These are phyloP conservation scores for Carex cristatella DNA, from an alignment of 176 grass and related monocot species.

Conservation along the genomic window DNA sequence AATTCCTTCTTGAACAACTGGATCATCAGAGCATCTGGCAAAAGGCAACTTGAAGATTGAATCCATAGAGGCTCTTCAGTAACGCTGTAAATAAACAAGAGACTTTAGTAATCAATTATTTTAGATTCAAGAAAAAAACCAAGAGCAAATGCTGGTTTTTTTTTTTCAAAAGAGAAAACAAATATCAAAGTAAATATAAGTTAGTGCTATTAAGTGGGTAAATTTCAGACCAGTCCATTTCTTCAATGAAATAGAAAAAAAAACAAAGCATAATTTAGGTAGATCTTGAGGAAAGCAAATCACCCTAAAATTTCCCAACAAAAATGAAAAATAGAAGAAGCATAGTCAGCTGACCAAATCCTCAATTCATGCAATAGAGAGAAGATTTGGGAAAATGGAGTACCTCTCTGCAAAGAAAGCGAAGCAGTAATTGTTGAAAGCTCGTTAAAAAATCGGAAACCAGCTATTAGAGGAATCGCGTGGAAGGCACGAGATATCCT, in stretches of 20 bases:
- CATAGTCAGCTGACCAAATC: neutral
- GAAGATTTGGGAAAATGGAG: neutral
- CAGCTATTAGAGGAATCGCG: neutral
- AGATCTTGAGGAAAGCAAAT: neutral
- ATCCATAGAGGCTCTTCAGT: slow-evolving; percentile 42
- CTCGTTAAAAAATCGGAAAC: neutral
- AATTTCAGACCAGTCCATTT: neutral
- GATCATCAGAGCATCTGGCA: slow-evolving; percentile 45
- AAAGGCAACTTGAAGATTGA: slow-evolving; percentile 37
- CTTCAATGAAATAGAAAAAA: neutral
- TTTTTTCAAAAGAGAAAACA: neutral
- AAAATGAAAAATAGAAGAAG: neutral
- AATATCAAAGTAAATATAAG: neutral
- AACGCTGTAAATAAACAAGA: slow-evolving; percentile 23
- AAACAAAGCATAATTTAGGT: neutral
- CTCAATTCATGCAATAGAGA: neutral
- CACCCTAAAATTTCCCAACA: neutral
- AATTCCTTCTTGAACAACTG: slow-evolving; percentile 57
- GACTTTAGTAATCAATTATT: neutral
- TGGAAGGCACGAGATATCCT: neutral
- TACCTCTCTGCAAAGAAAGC: slow-evolving; percentile 2
- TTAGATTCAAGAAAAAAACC: neutral
- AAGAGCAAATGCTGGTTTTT: neutral
- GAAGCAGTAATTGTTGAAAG: slow-evolving; percentile 7
- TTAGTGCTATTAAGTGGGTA: neutral